Evolutionary conservation across 2,329 filamentous ascomycete species (phyloP), one percentile per base, ranked within the genome.

Genomic region (Teratosphaeria viscida): DNA sequence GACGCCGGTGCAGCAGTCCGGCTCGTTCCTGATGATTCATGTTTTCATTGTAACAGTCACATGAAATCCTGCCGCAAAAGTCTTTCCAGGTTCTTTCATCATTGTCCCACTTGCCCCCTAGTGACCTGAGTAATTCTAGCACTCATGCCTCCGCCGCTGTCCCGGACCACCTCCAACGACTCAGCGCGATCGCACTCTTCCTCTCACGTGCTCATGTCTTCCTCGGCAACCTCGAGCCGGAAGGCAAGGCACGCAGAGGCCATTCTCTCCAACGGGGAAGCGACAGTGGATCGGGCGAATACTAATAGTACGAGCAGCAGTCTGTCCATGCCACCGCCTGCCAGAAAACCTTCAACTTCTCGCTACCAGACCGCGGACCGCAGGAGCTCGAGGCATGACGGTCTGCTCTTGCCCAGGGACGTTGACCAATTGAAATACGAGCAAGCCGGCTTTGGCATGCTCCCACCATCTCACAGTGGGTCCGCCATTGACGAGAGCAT

Each of bases 251-350:
- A 82, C 70, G 80, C 80, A 59, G 84, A 87, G 67, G 78, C 85
- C 37, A 82, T 82, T 63, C 82, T 81, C 34, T 82, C 80, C 61
- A 79, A 81, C 59, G 77, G 78, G 63, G 79, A 82, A 71, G 27
- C 19, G 6, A 23, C 16, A 19, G 79, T 81, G 63, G 83, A 84
- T 60, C 79, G 80, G 68, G 79, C 84, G 59, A 32, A 32, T 32
- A 23, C 23, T 2, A 23, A 23, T 23, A 23, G 23, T 23, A 23
- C 23, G 23, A 23, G 23, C 23, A 86, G 79, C 71, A 23, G 12
- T 29, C 78, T 86, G 62, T 86, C 82, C 64, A 86, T 88, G 81
- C 83, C 85, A 47, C 80, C 83, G 60, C 78, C 81, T 26, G 23
- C 49, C 7, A 10, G 55, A 37, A 61, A 59, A 56, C 53, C 39